Evolutionary conservation across 176 grass and related monocot species (phyloP), one percentile per base, ranked within the genome.

Genomic region (Cenchrus fungigraminus): DNA sequence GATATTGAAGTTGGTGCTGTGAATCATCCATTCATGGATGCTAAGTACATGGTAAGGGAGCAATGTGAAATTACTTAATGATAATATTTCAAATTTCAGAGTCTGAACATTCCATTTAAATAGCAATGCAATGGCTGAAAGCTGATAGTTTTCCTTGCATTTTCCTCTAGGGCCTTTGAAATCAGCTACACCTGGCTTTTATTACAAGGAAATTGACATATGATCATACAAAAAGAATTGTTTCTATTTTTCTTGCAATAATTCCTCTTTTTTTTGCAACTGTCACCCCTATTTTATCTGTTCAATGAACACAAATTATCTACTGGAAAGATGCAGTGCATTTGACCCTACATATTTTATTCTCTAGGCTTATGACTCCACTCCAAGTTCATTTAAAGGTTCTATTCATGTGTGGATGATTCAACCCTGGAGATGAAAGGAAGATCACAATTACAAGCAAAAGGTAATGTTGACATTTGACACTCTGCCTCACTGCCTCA

Each of bases 1-100:
- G 95, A 97, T 73, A 84, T 94, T 89, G 95, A 97, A 89, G 91
- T 97, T 84, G 95, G 95, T 19, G 92, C 95, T 82, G 92, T 97
- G 20, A 97, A 97, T 77, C 92, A 97, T 88, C 95, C 95, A 73
- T 97, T 97, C 60, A 79, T 97, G 51, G 92, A 97, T 94, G 88
- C 95, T 67, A 95, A 97, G 47, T 97, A 97, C 85, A 97, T 97
- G 95, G 95, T 98, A 91, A 79, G 87, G 12, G n/a, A 42, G 19
- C 10, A 25, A 14, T 25, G 22, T 78, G 34, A 44, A 59, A 78
- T 83, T 25, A 25, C 25, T 25, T 25, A 25, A 25, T 25, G 25
- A 25, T 25, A 25, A 25, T 25, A 25, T 25, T 25, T 25, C 25
- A 25, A 25, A 25, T 25, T 25, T 25, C 25, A 25, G 25, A 25